Evolutionary conservation across 257 asterid species (phyloP).

Genomic region (Lycium barbarum): DNA sequence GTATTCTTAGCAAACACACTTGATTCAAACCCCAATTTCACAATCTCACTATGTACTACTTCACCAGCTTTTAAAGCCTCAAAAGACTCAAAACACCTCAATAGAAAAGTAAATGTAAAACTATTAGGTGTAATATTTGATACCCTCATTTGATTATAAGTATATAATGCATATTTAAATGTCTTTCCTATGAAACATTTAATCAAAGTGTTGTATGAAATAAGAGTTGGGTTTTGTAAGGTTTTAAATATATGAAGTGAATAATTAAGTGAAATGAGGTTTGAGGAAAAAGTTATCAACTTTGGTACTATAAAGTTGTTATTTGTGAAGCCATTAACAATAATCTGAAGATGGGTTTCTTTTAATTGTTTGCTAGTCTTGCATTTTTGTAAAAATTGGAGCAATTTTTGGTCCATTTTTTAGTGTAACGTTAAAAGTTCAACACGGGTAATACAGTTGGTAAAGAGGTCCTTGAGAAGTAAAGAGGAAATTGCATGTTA

Average conservation of each 20-base stretch:
- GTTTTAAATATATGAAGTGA: conserved; percentile 39
- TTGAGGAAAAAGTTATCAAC: conserved; percentile 45
- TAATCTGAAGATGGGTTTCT: conserved; percentile 56
- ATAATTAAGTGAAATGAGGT: conserved; percentile 48
- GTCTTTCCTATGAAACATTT: conserved; percentile 56
- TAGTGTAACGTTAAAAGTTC: neutral
- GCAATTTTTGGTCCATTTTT: conserved; percentile 52
- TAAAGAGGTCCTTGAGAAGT: neutral
- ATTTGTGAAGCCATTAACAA: conserved; percentile 49
- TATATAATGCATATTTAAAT: conserved; percentile 37
- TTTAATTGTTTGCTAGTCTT: conserved; percentile 44
- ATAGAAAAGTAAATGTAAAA: conserved; percentile 55
- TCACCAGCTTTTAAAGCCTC: conserved; percentile 43
- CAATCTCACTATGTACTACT: conserved; percentile 43
- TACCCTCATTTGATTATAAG: conserved; percentile 46
- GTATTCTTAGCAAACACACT: conserved; percentile 50
- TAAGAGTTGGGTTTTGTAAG: conserved; percentile 40
- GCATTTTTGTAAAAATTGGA: conserved; percentile 48
- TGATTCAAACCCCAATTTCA: conserved; percentile 45
- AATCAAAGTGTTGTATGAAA: conserved; percentile 53
- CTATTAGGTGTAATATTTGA: conserved; percentile 48
- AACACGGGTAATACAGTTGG: neutral
- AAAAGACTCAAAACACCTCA: conserved; percentile 52
- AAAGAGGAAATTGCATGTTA: neutral
- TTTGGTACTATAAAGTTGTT: conserved; percentile 52